Evolutionary conservation across 2,329 filamentous ascomycete species (phyloP).

Genomic region (Diaporthe sp.): DNA sequence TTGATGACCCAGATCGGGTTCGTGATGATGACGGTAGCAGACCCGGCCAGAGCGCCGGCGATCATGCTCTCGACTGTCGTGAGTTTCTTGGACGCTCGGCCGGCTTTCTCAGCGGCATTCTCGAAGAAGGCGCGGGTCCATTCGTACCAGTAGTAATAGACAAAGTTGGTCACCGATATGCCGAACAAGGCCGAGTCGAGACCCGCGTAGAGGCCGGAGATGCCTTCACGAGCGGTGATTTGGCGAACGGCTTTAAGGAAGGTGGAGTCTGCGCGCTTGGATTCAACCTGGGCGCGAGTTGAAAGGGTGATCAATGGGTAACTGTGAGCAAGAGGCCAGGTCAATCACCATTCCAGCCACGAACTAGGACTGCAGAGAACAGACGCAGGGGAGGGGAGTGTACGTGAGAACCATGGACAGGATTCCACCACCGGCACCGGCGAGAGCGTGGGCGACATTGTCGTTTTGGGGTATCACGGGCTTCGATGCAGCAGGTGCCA

Average conservation of each 20-base stretch:
- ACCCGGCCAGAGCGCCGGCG: constrained; percentile 91
- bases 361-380: neutral
- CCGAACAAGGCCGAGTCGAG: constrained; percentile 95
- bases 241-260: constrained; percentile 85
- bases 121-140: constrained; percentile 93
- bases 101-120: constrained; percentile 76
- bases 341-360: constrained; percentile 21
- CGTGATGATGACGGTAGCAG: constrained; percentile 92
- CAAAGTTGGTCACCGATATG: constrained; percentile 98
- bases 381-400: constrained; percentile 39
- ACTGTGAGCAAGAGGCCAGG: constrained; percentile 54
- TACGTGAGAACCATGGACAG: constrained; percentile 96
- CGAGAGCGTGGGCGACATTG: constrained; percentile 95
- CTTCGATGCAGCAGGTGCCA: constrained; percentile 55
- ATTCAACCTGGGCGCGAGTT: constrained; percentile 97
- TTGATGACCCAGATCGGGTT: constrained; percentile 99
- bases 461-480: constrained; percentile 85
- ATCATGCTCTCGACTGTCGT: constrained; percentile 95
- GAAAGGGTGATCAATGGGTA: constrained; percentile 98
- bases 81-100: constrained; percentile 81
- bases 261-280: constrained; percentile 87
- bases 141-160: constrained; percentile 99
- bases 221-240: constrained; percentile 92
- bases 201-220: constrained; percentile 89
- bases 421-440: constrained; percentile 92